Percentiles rank a stretch among this genome's conserved stretches.
phyloP scores from a whole-genome alignment of 2,329 filamentous ascomycete species.

The Fusarium duplospermum region DNA sequence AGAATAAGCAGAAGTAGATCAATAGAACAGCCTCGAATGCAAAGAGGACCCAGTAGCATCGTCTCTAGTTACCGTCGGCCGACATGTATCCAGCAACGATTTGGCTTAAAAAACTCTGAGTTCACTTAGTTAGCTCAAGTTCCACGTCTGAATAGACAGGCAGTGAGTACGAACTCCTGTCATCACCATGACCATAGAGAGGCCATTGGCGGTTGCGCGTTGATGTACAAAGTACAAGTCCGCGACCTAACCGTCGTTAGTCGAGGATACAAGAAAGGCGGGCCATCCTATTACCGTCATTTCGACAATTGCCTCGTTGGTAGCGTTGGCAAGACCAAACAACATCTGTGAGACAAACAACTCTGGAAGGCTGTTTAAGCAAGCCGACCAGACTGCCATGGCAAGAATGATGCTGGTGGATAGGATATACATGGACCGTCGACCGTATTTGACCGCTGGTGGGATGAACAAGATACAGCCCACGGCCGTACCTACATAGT shows the following conservation, averaged over 20 bases:
- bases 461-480: conserved; percentile 48
- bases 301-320: conserved; percentile 51
- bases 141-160: not conserved
- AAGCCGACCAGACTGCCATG: conserved; percentile 34
- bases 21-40: conserved; percentile 24
- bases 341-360: conserved; percentile 41
- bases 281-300: conserved; percentile 44
- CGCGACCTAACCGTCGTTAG: conserved; percentile 26
- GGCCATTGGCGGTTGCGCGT: conserved; percentile 43
- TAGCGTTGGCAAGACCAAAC: conserved; percentile 48
- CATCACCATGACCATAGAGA: conserved; percentile 44
- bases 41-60: conserved; percentile 39
- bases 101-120: conserved; percentile 38
- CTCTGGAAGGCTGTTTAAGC: conserved; percentile 32
- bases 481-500: conserved; percentile 42
- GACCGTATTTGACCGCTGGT: conserved; percentile 46
- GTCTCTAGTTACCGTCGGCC: conserved; percentile 38
- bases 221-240: conserved; percentile 48
- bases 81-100: conserved; percentile 46
- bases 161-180: conserved; percentile 34
- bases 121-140: not conserved
- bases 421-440: conserved; percentile 44
- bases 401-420: conserved; percentile 34
- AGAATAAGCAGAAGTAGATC: conserved; percentile 32
- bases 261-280: no score